Conservation (phyloP, 2,329 filamentous ascomycete genomes). For the Microsporum audouinii region DNA sequence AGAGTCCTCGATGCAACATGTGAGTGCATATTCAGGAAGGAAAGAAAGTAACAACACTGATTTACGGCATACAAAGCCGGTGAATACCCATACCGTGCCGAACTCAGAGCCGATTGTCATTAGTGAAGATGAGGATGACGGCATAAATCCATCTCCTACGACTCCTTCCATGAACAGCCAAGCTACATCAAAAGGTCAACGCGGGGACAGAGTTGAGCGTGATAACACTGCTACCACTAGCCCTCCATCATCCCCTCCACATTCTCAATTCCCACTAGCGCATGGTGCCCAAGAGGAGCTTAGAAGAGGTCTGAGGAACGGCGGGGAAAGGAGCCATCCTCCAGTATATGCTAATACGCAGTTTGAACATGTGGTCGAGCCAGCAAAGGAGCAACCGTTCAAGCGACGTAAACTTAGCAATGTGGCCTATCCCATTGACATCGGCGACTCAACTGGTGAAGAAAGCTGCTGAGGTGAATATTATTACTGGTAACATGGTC, state of each 20-base stretch:
- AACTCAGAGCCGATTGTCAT: not conserved
- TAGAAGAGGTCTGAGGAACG: not conserved
- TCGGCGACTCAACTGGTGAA: conserved; percentile 14
- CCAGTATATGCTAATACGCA: not conserved
- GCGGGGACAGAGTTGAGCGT: not conserved
- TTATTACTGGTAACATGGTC: not conserved
- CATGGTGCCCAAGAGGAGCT: not conserved
- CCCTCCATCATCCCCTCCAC: conserved; percentile 2
- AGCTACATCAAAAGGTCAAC: not conserved
- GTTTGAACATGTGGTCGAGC: not conserved
- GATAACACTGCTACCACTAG: not conserved
- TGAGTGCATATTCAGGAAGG: not conserved
- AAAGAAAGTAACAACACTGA: not conserved
- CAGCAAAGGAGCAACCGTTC: not conserved
- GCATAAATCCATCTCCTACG: not conserved
- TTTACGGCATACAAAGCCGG: not conserved
- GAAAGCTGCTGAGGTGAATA: not conserved
- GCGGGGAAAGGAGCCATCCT: not conserved
- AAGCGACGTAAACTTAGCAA: conserved; percentile 26
- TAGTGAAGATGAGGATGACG: conserved; percentile 1
- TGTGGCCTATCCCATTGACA: conserved; percentile 21
- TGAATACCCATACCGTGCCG: not conserved
- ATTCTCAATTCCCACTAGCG: not conserved
- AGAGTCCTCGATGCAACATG: not conserved
- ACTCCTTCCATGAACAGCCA: not conserved